phyloP scores from a whole-genome alignment of 495 filamentous ascomycete genomes.

The Sporormia fimetaria region DNA sequence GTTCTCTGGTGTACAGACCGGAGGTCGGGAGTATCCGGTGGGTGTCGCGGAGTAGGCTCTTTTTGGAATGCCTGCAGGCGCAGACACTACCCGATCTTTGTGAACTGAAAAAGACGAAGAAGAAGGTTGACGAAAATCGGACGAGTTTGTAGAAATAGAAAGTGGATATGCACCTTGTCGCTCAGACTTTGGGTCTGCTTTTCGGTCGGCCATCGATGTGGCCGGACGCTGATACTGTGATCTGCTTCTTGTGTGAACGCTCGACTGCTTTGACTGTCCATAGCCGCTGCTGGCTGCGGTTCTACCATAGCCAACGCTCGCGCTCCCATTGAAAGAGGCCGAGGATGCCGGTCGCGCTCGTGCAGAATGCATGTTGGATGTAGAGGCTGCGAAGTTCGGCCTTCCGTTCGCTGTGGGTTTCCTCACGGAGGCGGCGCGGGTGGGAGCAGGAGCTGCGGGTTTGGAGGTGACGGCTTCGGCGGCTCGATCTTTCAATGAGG shows the following conservation, averaged over 20 bases:
- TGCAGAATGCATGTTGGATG: slow-evolving; percentile 11
- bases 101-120: too few relatives aligned
- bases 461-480: slow-evolving; percentile 17
- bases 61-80: neutral
- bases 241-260: slow-evolving; percentile 17
- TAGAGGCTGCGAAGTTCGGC: slow-evolving; percentile 7
- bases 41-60: slow-evolving; percentile 1
- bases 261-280: slow-evolving; percentile 5
- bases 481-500: slow-evolving; percentile 21
- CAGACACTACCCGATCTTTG: slow-evolving; percentile 2
- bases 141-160: slow-evolving; percentile 11
- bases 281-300: slow-evolving; percentile 6
- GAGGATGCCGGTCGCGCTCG: slow-evolving; percentile 9
- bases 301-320: slow-evolving; percentile 10
- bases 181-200: slow-evolving; percentile 8
- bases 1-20: slow-evolving; percentile 5
- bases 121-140: neutral
- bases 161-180: slow-evolving; percentile 15
- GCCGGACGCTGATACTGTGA: slow-evolving; percentile 14
- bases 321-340: slow-evolving; percentile 9
- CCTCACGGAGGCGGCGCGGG: slow-evolving; percentile 14
- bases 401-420: slow-evolving; percentile 2
- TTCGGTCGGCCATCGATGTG: slow-evolving; percentile 9
- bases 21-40: slow-evolving; percentile 8
- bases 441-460: slow-evolving; percentile 12